Conservation (phyloP, 2,329 filamentous ascomycete genomes). For the Fusarium dlaminii region DNA sequence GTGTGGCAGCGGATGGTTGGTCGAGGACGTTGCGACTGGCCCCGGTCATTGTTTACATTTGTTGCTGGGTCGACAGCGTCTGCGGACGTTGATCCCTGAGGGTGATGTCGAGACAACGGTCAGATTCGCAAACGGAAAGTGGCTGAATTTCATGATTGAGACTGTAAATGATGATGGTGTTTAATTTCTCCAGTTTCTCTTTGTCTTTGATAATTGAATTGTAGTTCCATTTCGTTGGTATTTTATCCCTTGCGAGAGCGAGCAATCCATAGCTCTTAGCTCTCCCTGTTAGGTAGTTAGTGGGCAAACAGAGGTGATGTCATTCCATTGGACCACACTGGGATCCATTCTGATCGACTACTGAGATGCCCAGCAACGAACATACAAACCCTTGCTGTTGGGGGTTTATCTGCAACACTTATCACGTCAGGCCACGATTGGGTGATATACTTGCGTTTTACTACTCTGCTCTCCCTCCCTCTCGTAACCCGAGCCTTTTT, state of each 20-base stretch:
- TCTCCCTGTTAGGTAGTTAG: background rate
- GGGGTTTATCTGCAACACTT: background rate
- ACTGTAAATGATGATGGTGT: background rate
- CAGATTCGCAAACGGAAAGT: constrained; percentile 19
- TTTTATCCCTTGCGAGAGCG: constrained; percentile 3
- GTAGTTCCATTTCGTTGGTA: constrained; percentile 13
- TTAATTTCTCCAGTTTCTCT: background rate
- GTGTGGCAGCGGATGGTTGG: constrained; percentile 47
- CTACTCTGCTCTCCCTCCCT: background rate
- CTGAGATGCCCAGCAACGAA: constrained; percentile 23
- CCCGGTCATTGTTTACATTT: constrained; percentile 47
- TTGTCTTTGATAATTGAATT: constrained; percentile 4
- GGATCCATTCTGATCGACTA: background rate
- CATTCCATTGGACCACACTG: constrained; percentile 16
- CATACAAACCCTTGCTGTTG: background rate
- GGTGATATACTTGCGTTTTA: background rate
- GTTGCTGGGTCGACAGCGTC: constrained; percentile 48
- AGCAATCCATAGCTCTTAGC: constrained; percentile 2
- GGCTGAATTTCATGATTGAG: background rate
- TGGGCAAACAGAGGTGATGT: constrained; percentile 29
- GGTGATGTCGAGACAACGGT: constrained; percentile 26
- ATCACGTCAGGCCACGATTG: background rate
- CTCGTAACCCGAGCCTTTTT: background rate
- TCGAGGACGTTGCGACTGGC: constrained; percentile 34
- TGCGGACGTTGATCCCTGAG: constrained; percentile 17